Conservation (phyloP, 1,139 yeast species). For the Oligophagozyma castellii region DNA sequence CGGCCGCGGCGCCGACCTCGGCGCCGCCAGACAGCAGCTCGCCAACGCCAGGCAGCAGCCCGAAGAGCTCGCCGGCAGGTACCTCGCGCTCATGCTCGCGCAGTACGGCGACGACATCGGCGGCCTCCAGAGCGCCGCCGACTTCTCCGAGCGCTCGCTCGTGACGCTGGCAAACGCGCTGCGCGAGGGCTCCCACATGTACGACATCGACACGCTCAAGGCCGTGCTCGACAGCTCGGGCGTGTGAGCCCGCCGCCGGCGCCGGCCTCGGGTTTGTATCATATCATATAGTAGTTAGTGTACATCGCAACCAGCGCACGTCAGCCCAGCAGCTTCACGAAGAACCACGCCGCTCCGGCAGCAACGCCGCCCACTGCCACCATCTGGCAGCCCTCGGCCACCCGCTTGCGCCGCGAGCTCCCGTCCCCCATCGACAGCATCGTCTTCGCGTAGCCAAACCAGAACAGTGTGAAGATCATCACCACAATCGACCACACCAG, state of each 20-base stretch:
- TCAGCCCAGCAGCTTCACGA: conserved; percentile 58
- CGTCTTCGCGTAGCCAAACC: conserved; percentile 81
- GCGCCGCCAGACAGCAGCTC: too few species aligned
- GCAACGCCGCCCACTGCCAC: conserved; percentile 86
- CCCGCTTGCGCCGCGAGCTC: conserved; percentile 45
- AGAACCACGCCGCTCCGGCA: conserved; percentile 93
- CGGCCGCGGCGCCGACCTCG: too few species aligned
- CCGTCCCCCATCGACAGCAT: conserved; percentile 72
- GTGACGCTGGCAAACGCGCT: conserved; percentile 50
- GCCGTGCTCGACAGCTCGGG: conserved; percentile 12
- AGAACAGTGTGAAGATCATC: conserved; percentile 74
- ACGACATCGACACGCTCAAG: conserved; percentile 46
- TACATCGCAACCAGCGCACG: conserved; percentile 1
- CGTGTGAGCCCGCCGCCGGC: too few species aligned
- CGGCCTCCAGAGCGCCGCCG: conserved; percentile 49
- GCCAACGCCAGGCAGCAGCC: too few species aligned
- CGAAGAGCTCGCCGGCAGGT: conserved; percentile 37
- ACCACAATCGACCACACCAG: conserved; percentile 60
- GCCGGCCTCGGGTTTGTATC: too few species aligned
- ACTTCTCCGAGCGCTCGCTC: conserved; percentile 45
- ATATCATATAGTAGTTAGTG: too few species aligned
- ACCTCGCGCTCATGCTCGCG: conserved; percentile 41
- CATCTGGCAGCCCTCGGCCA: conserved; percentile 81
- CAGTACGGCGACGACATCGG: conserved; percentile 53
- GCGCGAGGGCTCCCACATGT: conserved; percentile 53